Base-by-base conservation (phyloP, 164 flowering plant species). In the Platanus orientalis region DNA sequence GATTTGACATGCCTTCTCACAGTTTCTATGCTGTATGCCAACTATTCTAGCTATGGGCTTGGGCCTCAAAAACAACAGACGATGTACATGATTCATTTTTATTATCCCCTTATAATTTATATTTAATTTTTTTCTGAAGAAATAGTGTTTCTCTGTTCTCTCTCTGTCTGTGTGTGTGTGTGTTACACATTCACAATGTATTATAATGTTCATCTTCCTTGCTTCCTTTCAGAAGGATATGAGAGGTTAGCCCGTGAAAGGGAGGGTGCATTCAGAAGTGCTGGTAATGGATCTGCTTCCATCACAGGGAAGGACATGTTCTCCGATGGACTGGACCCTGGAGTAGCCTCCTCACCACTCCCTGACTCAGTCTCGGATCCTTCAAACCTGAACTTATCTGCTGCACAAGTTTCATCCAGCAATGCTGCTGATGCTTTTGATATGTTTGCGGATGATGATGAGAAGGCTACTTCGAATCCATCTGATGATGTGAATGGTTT, bases 371-470 rank as follows among this genome's bases (percentile, higher is more conserved):
- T 49, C 50, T 34, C 36, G 6, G 79, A 68, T 47, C 42, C 75
- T 55, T 61, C 78, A 7, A 19, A 29, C 47, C 49, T 58, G 28
- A 54, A 64, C 63, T 29, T n/a, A 45, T 16, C 67, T 44, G 53
- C 71, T 56, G 71, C 57, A 25, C 78, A 72, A 55, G 60, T 65
- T 16, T 45, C 75, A 64, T 42, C 79, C 23, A 55, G 47, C 53
- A 64, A 64, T 68, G 78, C 20, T 28, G 83, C 58, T 29, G 96
- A 86, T 54, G 59, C 44, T 24, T 79, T 69, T 70, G 99, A 94
- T 69, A 94, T 94, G 88, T 94, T 94, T 76, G 97, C 72, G 1
- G 97, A 89, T 26, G 96, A 87, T 52, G 89, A 86, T 73, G 87
- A 71, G 21, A 69, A 61, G 36, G 69, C 71, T 60, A 53, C 66